phyloP scores from a whole-genome alignment of 1,139 yeast genomes.

The Debaryomyces nepalensis region DNA sequence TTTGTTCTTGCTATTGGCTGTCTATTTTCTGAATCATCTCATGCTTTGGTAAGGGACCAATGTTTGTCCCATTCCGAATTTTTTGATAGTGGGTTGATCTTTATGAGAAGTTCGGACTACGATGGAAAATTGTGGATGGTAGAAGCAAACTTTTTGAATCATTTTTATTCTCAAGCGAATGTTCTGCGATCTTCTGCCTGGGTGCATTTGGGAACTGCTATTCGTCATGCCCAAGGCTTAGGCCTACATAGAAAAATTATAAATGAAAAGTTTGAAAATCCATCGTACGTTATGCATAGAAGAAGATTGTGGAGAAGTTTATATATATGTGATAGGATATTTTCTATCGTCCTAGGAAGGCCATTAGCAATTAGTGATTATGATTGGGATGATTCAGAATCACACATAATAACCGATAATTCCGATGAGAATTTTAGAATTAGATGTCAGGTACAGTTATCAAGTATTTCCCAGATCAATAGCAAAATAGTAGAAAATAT shows the following conservation, averaged over 20 bases:
- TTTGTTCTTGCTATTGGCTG: constrained; percentile 48
- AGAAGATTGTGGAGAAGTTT: constrained; percentile 44
- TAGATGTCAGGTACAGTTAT: constrained; percentile 22
- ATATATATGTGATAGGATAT: constrained; percentile 43
- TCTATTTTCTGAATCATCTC: constrained; percentile 29
- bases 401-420: constrained; percentile 12
- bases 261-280: constrained; percentile 23
- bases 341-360: constrained; percentile 45
- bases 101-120: constrained; percentile 34
- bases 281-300: constrained; percentile 25
- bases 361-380: constrained; percentile 43
- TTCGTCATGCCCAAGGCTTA: constrained; percentile 31
- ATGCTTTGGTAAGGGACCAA: constrained; percentile 23
- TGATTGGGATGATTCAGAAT: constrained; percentile 32
- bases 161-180: constrained; percentile 41
- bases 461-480: constrained; percentile 25
- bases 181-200: constrained; percentile 49
- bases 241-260: constrained; percentile 31
- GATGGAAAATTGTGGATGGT: constrained; percentile 50
- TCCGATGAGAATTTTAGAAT: constrained; percentile 14
- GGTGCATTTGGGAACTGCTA: constrained; percentile 34
- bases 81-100: constrained; percentile 37
- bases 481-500: constrained; percentile 39
- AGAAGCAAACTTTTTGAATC: constrained; percentile 42
- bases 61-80: constrained; percentile 21